Conservation (phyloP, 495 filamentous ascomycete genomes). For the Symbiotaphrina buchneri region DNA sequence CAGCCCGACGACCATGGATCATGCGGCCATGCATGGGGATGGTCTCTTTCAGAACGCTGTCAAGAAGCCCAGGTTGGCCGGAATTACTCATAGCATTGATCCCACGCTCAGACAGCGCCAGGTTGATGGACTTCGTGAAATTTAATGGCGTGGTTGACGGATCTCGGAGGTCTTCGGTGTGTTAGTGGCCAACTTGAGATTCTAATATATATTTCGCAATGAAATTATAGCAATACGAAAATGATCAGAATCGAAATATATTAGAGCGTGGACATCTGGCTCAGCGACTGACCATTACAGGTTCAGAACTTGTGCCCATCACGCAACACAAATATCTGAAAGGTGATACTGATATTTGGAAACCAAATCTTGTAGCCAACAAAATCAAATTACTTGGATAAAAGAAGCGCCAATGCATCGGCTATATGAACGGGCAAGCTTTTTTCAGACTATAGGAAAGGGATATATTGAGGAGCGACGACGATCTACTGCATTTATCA, state of each 20-base stretch:
- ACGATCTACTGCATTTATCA: too few species aligned
- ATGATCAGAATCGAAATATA: background rate
- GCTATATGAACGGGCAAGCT: too few species aligned
- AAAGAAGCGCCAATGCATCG: too few species aligned
- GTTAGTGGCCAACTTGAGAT: too few species aligned
- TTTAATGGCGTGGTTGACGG: slow-evolving; percentile 71
- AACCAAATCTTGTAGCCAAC: too few species aligned
- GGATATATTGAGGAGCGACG: too few species aligned
- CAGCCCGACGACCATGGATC: slow-evolving; percentile 58
- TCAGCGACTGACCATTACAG: too few species aligned
- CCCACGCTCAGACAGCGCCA: slow-evolving; percentile 86
- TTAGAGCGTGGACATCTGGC: background rate
- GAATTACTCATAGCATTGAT: slow-evolving; percentile 63
- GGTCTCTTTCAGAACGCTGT: slow-evolving; percentile 48
- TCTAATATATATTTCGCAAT: slow-evolving; percentile 13
- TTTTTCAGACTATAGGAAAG: too few species aligned
- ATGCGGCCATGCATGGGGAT: slow-evolving; percentile 95
- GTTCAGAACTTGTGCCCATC: too few species aligned
- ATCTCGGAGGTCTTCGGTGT: slow-evolving; percentile 48
- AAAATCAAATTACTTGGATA: too few species aligned
- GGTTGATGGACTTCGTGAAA: slow-evolving; percentile 94
- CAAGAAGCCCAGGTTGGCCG: slow-evolving; percentile 35
- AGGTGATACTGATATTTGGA: too few species aligned
- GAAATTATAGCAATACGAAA: slow-evolving; percentile 7
- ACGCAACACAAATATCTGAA: too few species aligned